Evolutionary conservation across 345 rosid species (phyloP).

Genomic region (Stellera chamaejasme): DNA sequence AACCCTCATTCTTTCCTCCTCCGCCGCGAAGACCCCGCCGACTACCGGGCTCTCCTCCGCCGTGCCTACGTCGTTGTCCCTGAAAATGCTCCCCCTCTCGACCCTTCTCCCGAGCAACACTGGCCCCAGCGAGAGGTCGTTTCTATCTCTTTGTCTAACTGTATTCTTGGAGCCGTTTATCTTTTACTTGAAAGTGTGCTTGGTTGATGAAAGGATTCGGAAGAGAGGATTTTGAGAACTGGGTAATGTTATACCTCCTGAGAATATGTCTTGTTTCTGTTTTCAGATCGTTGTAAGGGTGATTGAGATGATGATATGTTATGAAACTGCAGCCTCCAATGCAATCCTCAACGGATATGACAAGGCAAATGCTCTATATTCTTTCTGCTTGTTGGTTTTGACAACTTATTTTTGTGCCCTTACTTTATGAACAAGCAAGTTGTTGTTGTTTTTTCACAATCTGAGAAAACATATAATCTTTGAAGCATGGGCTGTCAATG

Average conservation of each 20-base stretch:
- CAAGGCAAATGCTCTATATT: conserved; percentile 31
- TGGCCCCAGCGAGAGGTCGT: conserved; percentile 57
- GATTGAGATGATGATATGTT: conserved; percentile 33
- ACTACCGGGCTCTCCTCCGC: conserved; percentile 46
- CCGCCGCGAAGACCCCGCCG: conserved; percentile 41
- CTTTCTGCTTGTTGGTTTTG: neutral
- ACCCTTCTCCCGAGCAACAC: conserved; percentile 20
- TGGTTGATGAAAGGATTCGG: neutral
- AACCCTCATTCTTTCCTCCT: conserved; percentile 32
- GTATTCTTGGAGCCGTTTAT: neutral
- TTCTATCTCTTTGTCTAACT: neutral
- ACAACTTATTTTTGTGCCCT: too few species aligned
- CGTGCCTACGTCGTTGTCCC: conserved; percentile 43
- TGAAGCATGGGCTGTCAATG: too few species aligned
- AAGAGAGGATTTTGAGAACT: neutral
- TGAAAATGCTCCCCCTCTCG: conserved; percentile 33
- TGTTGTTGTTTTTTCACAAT: too few species aligned
- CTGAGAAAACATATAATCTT: too few species aligned
- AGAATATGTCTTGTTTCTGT: neutral
- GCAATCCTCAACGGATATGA: conserved; percentile 43
- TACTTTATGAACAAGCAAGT: too few species aligned
- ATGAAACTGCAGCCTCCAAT: conserved; percentile 22
- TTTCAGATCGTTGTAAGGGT: conserved; percentile 46
- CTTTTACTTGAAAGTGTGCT: neutral
- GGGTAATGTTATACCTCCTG: neutral